Conservation (phyloP, 768 basidiomycete species). For the Tulasnella sp. region DNA sequence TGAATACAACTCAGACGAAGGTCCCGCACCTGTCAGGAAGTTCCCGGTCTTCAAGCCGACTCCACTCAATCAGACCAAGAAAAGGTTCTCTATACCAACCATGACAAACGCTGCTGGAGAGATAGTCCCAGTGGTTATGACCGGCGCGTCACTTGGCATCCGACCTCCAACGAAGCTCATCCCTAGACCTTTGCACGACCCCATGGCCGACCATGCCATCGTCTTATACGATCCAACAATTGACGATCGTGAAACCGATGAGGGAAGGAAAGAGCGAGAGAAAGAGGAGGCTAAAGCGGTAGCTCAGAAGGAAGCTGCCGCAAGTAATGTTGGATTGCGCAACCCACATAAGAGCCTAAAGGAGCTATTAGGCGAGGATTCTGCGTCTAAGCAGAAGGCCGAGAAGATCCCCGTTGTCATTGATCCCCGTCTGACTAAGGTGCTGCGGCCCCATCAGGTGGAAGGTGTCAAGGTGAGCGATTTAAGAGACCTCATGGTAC, state of each 20-base stretch:
- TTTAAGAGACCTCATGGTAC: neutral
- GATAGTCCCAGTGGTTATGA: constrained; percentile 41
- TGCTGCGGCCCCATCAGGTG: constrained; percentile 92
- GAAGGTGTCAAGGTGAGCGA: constrained; percentile 85
- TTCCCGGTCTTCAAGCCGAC: constrained; percentile 77
- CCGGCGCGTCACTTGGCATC: constrained; percentile 73
- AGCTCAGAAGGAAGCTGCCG: constrained; percentile 51
- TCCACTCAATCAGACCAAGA: constrained; percentile 46
- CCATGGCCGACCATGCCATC: constrained; percentile 96
- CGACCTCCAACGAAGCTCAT: constrained; percentile 68
- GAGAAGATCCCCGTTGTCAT: constrained; percentile 94
- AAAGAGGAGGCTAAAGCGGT: constrained; percentile 61
- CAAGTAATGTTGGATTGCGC: constrained; percentile 53
- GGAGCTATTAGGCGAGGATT: constrained; percentile 60
- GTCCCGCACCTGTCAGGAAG: constrained; percentile 42
- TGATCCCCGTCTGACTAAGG: constrained; percentile 76
- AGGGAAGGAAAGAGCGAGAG: constrained; percentile 63
- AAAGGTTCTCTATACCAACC: constrained; percentile 73
- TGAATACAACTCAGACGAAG: constrained; percentile 48
- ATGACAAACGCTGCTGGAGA: constrained; percentile 66
- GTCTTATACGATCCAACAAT: constrained; percentile 95
- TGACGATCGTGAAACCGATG: constrained; percentile 83
- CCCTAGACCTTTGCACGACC: constrained; percentile 91
- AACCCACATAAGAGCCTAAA: constrained; percentile 91
- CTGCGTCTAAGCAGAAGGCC: constrained; percentile 48